These are phyloP conservation scores for Wickerhamia fluorescens DNA, from an alignment of 805 yeast species.

Conservation along the genomic window DNA sequence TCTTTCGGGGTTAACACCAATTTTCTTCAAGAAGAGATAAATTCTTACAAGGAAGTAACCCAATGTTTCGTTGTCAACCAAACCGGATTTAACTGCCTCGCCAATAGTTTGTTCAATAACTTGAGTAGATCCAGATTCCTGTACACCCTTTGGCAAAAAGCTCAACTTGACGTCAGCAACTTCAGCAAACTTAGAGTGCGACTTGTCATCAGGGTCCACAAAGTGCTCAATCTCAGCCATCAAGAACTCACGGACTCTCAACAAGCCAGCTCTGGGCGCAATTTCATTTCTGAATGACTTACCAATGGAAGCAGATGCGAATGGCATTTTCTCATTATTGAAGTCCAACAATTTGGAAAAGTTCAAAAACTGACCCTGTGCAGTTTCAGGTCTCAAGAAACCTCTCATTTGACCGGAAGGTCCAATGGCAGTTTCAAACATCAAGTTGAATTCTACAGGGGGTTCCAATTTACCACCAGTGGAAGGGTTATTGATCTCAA, in stretches of 20 bases:
- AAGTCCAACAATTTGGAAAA: conserved; percentile 88
- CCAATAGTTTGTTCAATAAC: conserved; percentile 65
- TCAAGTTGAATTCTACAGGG: conserved; percentile 92
- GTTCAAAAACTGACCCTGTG: conserved; percentile 98
- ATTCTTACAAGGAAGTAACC: conserved; percentile 97
- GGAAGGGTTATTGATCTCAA: conserved; percentile 85
- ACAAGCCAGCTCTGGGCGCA: conserved; percentile 94
- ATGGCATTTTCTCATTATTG: conserved; percentile 96
- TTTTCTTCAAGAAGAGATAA: conserved; percentile 70
- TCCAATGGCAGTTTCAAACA: conserved; percentile 99
- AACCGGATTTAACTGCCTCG: conserved; percentile 79
- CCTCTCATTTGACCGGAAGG: conserved; percentile 97
- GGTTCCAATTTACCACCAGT: conserved; percentile 80
- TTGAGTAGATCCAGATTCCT: conserved; percentile 75
- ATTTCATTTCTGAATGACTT: conserved; percentile 98
- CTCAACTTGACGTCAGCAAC: conserved; percentile 66
- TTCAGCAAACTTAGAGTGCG: conserved; percentile 72
- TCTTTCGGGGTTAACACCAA: conserved; percentile 81
- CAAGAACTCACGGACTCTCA: conserved; percentile 96
- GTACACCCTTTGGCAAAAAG: conserved; percentile 82
- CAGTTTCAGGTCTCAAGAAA: conserved; percentile 96
- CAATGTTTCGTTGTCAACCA: conserved; percentile 94
- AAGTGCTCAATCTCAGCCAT: conserved; percentile 99
- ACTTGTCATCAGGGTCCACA: conserved; percentile 87
- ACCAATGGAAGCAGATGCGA: conserved; percentile 99